These are phyloP conservation scores for Bipolaris victoriae DNA, from an alignment of 2,329 filamentous ascomycete genomes.

Conservation along the genomic window DNA sequence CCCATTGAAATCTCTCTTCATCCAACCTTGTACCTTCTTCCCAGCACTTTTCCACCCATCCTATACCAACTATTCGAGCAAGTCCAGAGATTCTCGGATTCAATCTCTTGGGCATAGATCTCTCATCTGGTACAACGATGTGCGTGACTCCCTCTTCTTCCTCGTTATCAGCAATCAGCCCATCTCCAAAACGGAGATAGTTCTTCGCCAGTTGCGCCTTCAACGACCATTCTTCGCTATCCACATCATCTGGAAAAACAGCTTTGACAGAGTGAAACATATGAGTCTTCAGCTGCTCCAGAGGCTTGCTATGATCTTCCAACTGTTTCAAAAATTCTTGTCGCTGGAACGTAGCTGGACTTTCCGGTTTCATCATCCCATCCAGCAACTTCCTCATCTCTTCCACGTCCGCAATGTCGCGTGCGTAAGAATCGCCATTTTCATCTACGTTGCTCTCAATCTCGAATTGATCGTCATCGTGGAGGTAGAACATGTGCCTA, in stretches of 20 bases:
- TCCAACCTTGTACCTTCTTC: slow-evolving; percentile 76
- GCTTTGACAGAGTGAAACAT: slow-evolving; percentile 42
- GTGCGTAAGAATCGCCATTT: slow-evolving; percentile 82
- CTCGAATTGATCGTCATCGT: slow-evolving; percentile 60
- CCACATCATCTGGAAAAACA: slow-evolving; percentile 18
- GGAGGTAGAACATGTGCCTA: slow-evolving; percentile 75
- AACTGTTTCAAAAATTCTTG: slow-evolving; percentile 35
- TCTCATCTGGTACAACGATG: slow-evolving; percentile 63
- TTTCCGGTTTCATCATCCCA: slow-evolving; percentile 45
- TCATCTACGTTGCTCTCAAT: slow-evolving; percentile 71
- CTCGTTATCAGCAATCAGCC: slow-evolving; percentile 59
- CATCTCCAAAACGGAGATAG: slow-evolving; percentile 73
- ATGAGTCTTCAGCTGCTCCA: slow-evolving; percentile 36
- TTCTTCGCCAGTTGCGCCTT: slow-evolving; percentile 58
- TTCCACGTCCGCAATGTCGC: slow-evolving; percentile 66
- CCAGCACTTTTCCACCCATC: slow-evolving; percentile 85
- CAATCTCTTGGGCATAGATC: slow-evolving; percentile 55
- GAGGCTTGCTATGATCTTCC: slow-evolving; percentile 33
- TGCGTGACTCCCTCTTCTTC: slow-evolving; percentile 70
- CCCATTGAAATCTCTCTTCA: slow-evolving; percentile 59
- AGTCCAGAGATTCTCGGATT: slow-evolving; percentile 51
- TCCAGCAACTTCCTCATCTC: slow-evolving; percentile 62
- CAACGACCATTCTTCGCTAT: slow-evolving; percentile 17
- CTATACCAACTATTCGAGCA: slow-evolving; percentile 70
- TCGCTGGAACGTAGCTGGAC: slow-evolving; percentile 23